These are phyloP conservation scores for Starmerella apicola DNA, from an alignment of 805 yeast genomes.

Conservation along the genomic window DNA sequence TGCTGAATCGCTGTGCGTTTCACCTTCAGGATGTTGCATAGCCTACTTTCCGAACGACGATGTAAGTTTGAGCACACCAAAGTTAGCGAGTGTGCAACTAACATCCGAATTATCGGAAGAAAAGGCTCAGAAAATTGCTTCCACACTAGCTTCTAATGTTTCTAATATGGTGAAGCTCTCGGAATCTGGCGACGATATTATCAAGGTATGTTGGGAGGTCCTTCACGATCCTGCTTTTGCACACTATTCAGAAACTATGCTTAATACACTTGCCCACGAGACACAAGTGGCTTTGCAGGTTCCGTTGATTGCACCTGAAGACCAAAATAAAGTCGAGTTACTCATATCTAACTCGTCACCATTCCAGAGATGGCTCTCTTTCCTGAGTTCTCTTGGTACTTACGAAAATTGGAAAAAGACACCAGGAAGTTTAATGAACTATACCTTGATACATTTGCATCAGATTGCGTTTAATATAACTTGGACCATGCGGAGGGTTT, in stretches of 20 bases:
- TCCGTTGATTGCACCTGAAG: constrained; percentile 55
- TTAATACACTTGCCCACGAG: constrained; percentile 43
- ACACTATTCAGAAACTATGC: constrained; percentile 27
- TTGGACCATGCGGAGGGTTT: constrained; percentile 42
- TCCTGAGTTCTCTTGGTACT: constrained; percentile 57
- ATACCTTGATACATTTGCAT: constrained; percentile 55
- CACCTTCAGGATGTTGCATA: constrained; percentile 23
- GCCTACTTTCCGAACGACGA: constrained; percentile 2
- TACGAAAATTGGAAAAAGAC: constrained; percentile 35
- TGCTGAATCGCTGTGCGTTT: constrained; percentile 22
- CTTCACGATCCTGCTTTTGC: constrained; percentile 25
- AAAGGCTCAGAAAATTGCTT: constrained; percentile 27
- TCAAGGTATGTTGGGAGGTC: constrained; percentile 43
- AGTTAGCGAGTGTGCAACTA: not conserved
- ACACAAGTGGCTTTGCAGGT: constrained; percentile 66
- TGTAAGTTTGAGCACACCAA: not conserved
- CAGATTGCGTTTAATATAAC: constrained; percentile 61
- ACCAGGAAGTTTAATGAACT: constrained; percentile 39
- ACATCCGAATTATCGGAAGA: not conserved
- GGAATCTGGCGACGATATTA: constrained; percentile 55
- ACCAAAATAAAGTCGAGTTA: constrained; percentile 51
- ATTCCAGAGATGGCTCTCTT: constrained; percentile 54
- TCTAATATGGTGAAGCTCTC: constrained; percentile 52
- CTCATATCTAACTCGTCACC: constrained; percentile 59
- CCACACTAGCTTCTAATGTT: constrained; percentile 53